Conservation (phyloP, 2,329 filamentous ascomycete species). For the Neofusicoccum ribis region DNA sequence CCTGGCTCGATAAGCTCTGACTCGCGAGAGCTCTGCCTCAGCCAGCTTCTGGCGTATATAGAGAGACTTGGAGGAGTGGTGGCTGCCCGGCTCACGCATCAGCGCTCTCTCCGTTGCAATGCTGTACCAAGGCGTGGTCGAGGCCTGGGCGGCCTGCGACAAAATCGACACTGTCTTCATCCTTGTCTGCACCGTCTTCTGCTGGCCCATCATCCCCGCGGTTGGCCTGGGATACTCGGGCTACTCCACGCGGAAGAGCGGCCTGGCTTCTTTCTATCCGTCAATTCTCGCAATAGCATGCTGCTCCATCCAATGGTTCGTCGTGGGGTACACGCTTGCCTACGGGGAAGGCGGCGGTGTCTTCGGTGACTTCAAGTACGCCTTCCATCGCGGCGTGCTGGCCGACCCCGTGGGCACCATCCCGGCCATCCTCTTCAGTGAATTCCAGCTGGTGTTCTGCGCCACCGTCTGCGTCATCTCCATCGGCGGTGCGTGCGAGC, state of each 20-base stretch:
- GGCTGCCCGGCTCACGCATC: neutral
- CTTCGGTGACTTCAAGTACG: slow-evolving; percentile 48
- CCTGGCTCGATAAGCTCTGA: slow-evolving; percentile 55
- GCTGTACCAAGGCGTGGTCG: slow-evolving; percentile 39
- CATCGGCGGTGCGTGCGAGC: slow-evolving; percentile 51
- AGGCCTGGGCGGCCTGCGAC: slow-evolving; percentile 54
- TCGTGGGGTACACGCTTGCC: slow-evolving; percentile 51
- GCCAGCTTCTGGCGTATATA: slow-evolving; percentile 35
- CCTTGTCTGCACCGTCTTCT: slow-evolving; percentile 53
- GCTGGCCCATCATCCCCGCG: slow-evolving; percentile 55
- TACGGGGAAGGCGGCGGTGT: slow-evolving; percentile 50
- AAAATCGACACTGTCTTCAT: slow-evolving; percentile 55
- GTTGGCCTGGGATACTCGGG: slow-evolving; percentile 54
- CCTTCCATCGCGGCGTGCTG: slow-evolving; percentile 49
- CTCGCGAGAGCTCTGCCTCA: neutral
- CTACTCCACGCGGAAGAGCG: slow-evolving; percentile 51
- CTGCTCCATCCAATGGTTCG: slow-evolving; percentile 54
- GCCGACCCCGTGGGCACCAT: slow-evolving; percentile 52
- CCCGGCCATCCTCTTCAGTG: slow-evolving; percentile 52
- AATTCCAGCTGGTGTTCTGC: slow-evolving; percentile 54
- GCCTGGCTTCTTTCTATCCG: slow-evolving; percentile 51
- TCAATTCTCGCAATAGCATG: slow-evolving; percentile 49
- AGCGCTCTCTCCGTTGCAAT: slow-evolving; percentile 54
- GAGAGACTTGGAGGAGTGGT: neutral
- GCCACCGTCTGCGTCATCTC: slow-evolving; percentile 55